Conservation (phyloP, 2,329 filamentous ascomycete genomes). For the Bisporella sp. region DNA sequence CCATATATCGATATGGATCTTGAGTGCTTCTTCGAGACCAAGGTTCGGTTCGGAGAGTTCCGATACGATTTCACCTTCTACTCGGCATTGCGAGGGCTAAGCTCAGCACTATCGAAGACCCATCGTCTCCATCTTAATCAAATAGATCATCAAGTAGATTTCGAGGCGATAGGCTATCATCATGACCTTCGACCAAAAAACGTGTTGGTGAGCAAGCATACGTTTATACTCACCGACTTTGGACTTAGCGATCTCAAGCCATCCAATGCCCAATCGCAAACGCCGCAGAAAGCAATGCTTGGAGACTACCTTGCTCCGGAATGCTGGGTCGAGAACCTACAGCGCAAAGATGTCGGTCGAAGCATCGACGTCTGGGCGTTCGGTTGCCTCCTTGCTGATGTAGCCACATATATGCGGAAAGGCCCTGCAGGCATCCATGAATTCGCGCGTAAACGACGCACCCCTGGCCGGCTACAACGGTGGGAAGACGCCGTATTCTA, state of each 20-base stretch:
- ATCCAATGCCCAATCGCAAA: not conserved
- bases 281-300: not conserved
- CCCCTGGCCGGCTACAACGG: no score
- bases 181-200: not conserved
- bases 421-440: not conserved
- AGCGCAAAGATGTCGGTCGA: not conserved
- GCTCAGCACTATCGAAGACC: not conserved
- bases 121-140: not conserved
- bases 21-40: not conserved
- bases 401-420: not conserved
- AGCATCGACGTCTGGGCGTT: not conserved
- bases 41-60: not conserved
- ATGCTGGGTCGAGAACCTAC: not conserved
- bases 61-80: not conserved
- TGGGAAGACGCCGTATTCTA: no score
- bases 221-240: not conserved
- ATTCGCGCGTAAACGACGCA: not conserved
- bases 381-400: not conserved
- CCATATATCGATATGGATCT: not conserved
- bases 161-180: not conserved
- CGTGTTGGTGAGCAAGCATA: not conserved
- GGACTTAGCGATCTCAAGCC: not conserved
- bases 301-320: not conserved
- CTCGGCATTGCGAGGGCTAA: not conserved
- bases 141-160: not conserved